Percentiles rank a stretch among this genome's conserved stretches.
phyloP scores from a whole-genome alignment of 306 rosid genomes.

The Cicer judaicum region DNA sequence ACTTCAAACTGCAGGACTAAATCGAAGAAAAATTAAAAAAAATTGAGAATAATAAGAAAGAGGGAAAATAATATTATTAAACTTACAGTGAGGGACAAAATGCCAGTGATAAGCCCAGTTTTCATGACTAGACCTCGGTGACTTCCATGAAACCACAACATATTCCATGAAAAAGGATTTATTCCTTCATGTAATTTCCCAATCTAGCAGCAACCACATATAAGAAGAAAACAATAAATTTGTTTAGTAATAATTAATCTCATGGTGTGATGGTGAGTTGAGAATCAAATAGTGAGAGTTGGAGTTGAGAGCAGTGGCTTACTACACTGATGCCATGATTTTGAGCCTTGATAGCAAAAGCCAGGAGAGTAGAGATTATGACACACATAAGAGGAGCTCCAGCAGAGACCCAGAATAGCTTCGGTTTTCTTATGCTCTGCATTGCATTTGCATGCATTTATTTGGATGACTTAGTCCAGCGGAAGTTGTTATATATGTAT shows the following conservation, averaged over 20 bases:
- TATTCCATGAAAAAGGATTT: conserved; percentile 87
- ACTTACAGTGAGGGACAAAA: conserved; percentile 90
- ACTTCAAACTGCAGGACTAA: not conserved
- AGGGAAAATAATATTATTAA: not conserved
- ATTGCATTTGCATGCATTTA: conserved; percentile 18
- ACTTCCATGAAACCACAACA: conserved; percentile 65
- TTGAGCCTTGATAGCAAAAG: conserved; percentile 72
- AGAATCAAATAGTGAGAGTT: conserved; percentile 5
- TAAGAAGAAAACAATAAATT: not conserved
- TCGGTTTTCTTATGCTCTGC: conserved; percentile 81
- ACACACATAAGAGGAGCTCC: conserved; percentile 89
- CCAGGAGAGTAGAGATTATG: conserved; percentile 75
- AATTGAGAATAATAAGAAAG: not conserved
- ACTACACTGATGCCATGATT: conserved; percentile 83
- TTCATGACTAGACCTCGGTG: conserved; percentile 69
- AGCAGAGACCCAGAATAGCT: conserved; percentile 91
- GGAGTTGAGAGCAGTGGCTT: conserved; percentile 28
- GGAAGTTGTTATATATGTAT: not conserved
- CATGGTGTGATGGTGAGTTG: not conserved
- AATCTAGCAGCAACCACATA: conserved; percentile 61
- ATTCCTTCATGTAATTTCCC: conserved; percentile 83
- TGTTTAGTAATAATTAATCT: conserved; percentile 20
- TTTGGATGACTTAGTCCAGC: conserved; percentile 17
- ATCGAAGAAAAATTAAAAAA: not conserved
- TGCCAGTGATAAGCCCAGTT: conserved; percentile 88